Base-by-base conservation (phyloP, 2,329 filamentous ascomycete species). In the Ceratocystis colombiana region DNA sequence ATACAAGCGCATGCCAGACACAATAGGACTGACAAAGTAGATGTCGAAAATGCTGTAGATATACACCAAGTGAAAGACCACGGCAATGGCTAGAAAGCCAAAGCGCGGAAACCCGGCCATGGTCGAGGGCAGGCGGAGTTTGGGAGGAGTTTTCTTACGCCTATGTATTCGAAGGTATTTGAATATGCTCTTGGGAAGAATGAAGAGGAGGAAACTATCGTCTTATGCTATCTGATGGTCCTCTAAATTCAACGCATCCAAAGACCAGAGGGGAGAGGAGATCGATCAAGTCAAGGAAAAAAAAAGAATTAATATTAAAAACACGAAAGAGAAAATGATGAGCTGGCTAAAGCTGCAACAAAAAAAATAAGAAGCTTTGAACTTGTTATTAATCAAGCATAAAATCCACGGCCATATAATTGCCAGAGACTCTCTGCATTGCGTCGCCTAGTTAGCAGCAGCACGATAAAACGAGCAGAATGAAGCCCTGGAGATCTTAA, bases 41-140 rank as follows among this genome's bases (percentile, higher is more conserved):
- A 97, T 94, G 76, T 96, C 92, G 77, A 99, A 99, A 73, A 97
- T 97, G 68, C 91, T 96, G 74, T 88, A 89, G 66, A 96, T 88
- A 76, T 99, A 99, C 70, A 96, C 84, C 65, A 97, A 76, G 77
- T 99, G 95, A 75, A 99, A 99, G 68, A 93, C 78, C 73, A 96
- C 83, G 71, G 94, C 94, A 74, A 96, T 84, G 74, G 88, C 86
- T 75, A 97, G 78, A 75, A 99, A 97, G 74, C 87, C 87, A 73
- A 89, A 84, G 74, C 92, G 90, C 71, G 77, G 66, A 62, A 66
- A 66, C 45, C 64, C 57, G n/a, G 64, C 67, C 65, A 66, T 68
- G 64, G 17, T 41, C 37, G 20, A 20, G 37, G 20, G 3, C 41
- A 41, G 37, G 37, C 37, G 10, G 10, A 41, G 37, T 15, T 15